Evolutionary conservation across 768 basidiomycete species (phyloP).

Genomic region (Omphalotus guepiniiformis): DNA sequence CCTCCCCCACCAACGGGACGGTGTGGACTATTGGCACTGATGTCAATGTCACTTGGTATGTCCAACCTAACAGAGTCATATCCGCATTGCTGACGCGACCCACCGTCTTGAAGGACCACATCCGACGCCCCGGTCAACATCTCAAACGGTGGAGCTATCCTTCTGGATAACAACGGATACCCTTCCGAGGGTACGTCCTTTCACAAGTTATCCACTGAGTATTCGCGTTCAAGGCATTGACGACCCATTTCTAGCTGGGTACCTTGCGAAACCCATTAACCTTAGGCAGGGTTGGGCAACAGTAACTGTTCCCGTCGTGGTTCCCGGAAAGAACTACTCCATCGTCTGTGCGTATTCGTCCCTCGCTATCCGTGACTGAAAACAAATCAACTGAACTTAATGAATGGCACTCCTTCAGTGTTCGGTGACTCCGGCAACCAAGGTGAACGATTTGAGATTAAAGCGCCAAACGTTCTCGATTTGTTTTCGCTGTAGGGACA

Average conservation of each 20-base stretch:
- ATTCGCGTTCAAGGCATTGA: neutral
- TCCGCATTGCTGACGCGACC: neutral
- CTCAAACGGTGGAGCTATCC: constrained; percentile 29
- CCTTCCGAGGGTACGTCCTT: constrained; percentile 27
- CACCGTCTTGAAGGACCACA: constrained; percentile 28
- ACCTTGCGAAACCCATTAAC: constrained; percentile 31
- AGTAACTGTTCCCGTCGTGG: constrained; percentile 34
- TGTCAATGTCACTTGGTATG: constrained; percentile 18
- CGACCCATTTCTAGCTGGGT: constrained; percentile 20
- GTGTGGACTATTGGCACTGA: constrained; percentile 5
- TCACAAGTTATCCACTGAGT: neutral
- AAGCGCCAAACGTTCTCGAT: neutral
- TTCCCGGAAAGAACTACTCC: constrained; percentile 26
- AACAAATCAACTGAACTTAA: neutral
- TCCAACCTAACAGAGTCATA: neutral
- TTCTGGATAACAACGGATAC: constrained; percentile 24
- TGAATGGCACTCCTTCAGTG: constrained; percentile 24
- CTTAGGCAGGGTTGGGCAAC: constrained; percentile 30
- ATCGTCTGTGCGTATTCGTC: constrained; percentile 39
- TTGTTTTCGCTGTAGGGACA: neutral
- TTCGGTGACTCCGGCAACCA: constrained; percentile 47
- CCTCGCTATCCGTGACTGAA: neutral
- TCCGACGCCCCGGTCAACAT: constrained; percentile 34
- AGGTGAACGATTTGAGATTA: constrained; percentile 35
- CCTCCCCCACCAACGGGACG: constrained; percentile 1